These are phyloP conservation scores for Leucosporidium yakuticum DNA, from an alignment of 768 basidiomycete genomes.

Conservation along the genomic window DNA sequence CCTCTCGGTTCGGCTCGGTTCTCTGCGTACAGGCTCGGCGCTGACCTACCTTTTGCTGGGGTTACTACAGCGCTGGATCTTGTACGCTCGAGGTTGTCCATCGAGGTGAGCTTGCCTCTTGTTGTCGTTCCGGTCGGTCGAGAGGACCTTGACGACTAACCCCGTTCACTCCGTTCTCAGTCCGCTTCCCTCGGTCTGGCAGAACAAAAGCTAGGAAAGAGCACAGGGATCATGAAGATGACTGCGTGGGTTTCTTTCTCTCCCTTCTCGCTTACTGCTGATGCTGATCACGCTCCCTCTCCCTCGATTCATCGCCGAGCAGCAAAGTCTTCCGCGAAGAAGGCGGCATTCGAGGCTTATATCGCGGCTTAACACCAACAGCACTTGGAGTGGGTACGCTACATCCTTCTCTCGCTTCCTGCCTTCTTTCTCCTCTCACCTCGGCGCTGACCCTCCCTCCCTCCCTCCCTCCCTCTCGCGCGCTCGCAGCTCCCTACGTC, in stretches of 20 bases:
- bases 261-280: neutral
- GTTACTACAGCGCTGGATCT: slow-evolving; percentile 61
- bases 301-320: neutral
- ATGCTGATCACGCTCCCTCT: neutral
- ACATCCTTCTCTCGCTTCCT: neutral
- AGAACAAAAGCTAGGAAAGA: slow-evolving; percentile 10
- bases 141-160: neutral
- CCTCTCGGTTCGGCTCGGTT: neutral
- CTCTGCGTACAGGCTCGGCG: slow-evolving; percentile 61
- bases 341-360: slow-evolving; percentile 75
- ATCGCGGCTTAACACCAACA: slow-evolving; percentile 77
- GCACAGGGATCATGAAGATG: slow-evolving; percentile 69
- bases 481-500: neutral
- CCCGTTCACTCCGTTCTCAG: neutral
- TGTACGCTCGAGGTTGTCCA: slow-evolving; percentile 82
- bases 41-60: no score
- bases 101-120: slow-evolving; percentile 69
- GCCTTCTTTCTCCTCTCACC: no score
- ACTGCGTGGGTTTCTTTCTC: slow-evolving; percentile 52
- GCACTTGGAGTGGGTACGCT: slow-evolving; percentile 44
- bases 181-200: slow-evolving; percentile 22
- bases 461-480: neutral
- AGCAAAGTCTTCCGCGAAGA: slow-evolving; percentile 73
- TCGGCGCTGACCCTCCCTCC: neutral
- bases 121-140: slow-evolving; percentile 47